Evolutionary conservation across 768 basidiomycete genomes (phyloP), one percentile per base, ranked within the genome.

Genomic region (Agaricus subrufescens): DNA sequence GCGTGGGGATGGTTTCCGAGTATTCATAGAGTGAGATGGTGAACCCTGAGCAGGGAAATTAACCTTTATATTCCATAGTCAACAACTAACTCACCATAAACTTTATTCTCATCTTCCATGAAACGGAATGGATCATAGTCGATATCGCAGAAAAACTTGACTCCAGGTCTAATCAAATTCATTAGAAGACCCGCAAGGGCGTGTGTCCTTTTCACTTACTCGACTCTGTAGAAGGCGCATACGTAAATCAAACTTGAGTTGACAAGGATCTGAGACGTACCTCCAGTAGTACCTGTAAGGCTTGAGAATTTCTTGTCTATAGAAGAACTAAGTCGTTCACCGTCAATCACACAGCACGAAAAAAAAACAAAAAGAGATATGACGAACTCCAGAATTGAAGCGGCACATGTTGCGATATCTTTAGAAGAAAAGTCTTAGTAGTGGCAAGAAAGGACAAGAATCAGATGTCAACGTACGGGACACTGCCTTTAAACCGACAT

Each of bases 381-480:
- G n/a, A 75, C 84, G 63, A 72, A 94, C 91, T 34, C 93, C 94
- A 51, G 91, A 94, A 72, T 97, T 94, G 74, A 84, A 98, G 15
- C 96, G 84, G 69, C 96, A 98, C 96, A 98, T 98, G 63, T 97
- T 95, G 54, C 96, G 88, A 64, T 98, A 96, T 34, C 77, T 79
- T 57, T 49, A 9, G 3, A 25, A 52, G 3, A 4, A 25, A 54
- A 42, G 37, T 2, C 34, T 44, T 29, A 58, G 49, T 5, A 40
- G 19, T 23, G 26, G 12, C 44, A 31, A 29, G 37, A 30, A 7
- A 47, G 30, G 5, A 19, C 7, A 23, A 19, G 46, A 47, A 10
- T 46, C 46, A 52, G 45, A 48, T 26, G 46, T 58, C 46, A 50
- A 78, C 85, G 58, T 69, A 90, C 87, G 89, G 80, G 19, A 91